A percentile compares a stretch with the other conserved stretches of the same genome.
Conservation (phyloP, 495 filamentous ascomycete genomes). For the Apiosordaria backusii region DNA sequence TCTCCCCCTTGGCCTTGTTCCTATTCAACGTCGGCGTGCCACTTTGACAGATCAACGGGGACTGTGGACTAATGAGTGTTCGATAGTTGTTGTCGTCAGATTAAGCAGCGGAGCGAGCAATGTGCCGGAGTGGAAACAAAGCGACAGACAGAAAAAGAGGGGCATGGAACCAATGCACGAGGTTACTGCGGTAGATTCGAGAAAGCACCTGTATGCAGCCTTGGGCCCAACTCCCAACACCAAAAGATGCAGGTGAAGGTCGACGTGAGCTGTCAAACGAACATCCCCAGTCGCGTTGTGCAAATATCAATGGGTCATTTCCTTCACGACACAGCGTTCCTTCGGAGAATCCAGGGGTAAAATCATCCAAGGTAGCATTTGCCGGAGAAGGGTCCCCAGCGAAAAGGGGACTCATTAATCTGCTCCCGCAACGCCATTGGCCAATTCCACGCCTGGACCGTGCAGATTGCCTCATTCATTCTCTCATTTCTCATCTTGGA, state of each 20-base stretch:
- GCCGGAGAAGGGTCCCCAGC: neutral
- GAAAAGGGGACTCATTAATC: neutral
- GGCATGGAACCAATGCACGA: neutral
- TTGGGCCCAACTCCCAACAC: neutral
- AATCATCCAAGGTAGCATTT: neutral
- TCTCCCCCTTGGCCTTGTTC: constrained; percentile 14
- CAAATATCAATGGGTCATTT: neutral
- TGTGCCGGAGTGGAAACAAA: neutral
- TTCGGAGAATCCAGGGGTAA: neutral
- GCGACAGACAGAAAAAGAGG: neutral
- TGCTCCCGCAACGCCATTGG: neutral
- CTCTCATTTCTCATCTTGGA: neutral
- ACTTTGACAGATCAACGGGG: neutral
- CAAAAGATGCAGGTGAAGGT: neutral
- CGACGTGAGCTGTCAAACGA: constrained; percentile 1
- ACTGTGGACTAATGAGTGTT: neutral
- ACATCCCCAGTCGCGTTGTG: neutral
- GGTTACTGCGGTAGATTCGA: neutral
- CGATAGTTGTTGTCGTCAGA: neutral
- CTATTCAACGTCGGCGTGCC: neutral
- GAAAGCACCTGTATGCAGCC: neutral
- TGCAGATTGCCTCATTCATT: neutral
- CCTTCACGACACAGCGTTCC: neutral
- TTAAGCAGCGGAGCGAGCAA: neutral
- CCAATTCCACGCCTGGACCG: neutral